Conservation (phyloP, 2,329 filamentous ascomycete genomes). For the Fusarium lateritium region DNA sequence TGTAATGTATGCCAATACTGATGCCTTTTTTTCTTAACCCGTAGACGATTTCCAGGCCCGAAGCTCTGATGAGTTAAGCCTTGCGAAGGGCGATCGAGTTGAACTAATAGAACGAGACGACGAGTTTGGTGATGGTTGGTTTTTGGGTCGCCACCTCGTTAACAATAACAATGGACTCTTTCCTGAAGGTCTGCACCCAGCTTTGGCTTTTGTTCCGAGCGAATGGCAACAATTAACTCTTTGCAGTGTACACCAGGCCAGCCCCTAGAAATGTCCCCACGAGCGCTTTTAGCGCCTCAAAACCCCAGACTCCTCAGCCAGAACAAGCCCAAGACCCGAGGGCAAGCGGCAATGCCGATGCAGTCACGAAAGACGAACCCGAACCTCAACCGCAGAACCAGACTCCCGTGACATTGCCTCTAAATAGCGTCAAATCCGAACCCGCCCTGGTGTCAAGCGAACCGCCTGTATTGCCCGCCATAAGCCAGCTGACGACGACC, state of each 20-base stretch:
- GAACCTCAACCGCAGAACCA: constrained; percentile 54
- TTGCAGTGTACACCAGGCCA: constrained; percentile 72
- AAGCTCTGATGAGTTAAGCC: constrained; percentile 91
- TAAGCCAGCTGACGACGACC: constrained; percentile 60
- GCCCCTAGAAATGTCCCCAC: constrained; percentile 63
- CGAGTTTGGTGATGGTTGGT: constrained; percentile 92
- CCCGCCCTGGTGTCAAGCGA: constrained; percentile 46
- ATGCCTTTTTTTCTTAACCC: constrained; percentile 27
- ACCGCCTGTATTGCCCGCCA: constrained; percentile 45
- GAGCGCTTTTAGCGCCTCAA: constrained; percentile 50
- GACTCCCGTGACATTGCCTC: constrained; percentile 60
- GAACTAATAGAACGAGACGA: constrained; percentile 89
- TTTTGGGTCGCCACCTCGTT: constrained; percentile 79
- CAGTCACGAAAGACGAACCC: constrained; percentile 51
- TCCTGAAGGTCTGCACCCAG: constrained; percentile 76
- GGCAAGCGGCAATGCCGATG: constrained; percentile 35
- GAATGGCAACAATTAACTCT: constrained; percentile 44
- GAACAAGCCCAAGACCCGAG: constrained; percentile 51
- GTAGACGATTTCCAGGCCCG: constrained; percentile 92
- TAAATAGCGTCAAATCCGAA: constrained; percentile 59
- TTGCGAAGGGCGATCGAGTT: constrained; percentile 87
- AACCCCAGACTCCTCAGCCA: constrained; percentile 51
- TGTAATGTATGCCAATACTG: constrained; percentile 11
- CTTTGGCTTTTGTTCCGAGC: constrained; percentile 21
- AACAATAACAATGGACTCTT: constrained; percentile 85